A percentile compares a stretch with the other conserved stretches of the same genome.
Evolutionary conservation across 2,329 filamentous ascomycete genomes (phyloP).

Genomic region (Graphium sp.): DNA sequence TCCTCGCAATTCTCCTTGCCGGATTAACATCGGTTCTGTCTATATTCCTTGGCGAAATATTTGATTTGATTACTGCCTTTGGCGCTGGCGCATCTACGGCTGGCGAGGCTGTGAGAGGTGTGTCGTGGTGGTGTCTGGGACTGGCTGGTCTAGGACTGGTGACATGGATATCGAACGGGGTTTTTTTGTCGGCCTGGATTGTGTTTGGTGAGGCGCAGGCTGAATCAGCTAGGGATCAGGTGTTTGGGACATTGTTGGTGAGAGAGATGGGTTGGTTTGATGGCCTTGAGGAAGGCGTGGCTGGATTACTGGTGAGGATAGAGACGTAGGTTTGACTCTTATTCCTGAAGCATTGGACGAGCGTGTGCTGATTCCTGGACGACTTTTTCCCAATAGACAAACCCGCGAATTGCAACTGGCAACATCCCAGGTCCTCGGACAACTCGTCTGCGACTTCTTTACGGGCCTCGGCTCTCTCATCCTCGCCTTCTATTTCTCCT

Average conservation of each 20-base stretch:
- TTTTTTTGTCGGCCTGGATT: conserved; percentile 56
- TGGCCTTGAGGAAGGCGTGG: conserved; percentile 49
- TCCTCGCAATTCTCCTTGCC: conserved; percentile 41
- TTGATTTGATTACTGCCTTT: conserved; percentile 52
- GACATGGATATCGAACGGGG: conserved; percentile 50
- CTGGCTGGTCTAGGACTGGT: conserved; percentile 45
- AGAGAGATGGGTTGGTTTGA: conserved; percentile 79
- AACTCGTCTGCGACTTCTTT: conserved; percentile 46
- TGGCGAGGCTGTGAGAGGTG: conserved; percentile 31
- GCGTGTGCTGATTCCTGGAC: background rate
- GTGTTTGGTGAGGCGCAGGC: conserved; percentile 71
- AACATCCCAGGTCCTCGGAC: conserved; percentile 64
- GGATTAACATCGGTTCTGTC: conserved; percentile 48
- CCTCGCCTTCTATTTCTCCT: conserved; percentile 65
- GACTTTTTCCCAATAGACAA: conserved; percentile 37
- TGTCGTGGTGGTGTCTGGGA: conserved; percentile 43
- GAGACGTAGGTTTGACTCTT: conserved; percentile 44
- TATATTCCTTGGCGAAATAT: conserved; percentile 58
- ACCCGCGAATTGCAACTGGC: conserved; percentile 68
- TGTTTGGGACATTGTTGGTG: conserved; percentile 54
- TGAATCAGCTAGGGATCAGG: conserved; percentile 38
- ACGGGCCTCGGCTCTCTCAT: conserved; percentile 47
- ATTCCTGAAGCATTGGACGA: conserved; percentile 6
- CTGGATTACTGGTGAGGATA: conserved; percentile 52
- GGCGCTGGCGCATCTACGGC: conserved; percentile 34